Percentiles rank a stretch among this genome's conserved stretches.
Evolutionary conservation across 2,329 filamentous ascomycete genomes (phyloP).

Genomic region (Myriosclerotinia curreyana): DNA sequence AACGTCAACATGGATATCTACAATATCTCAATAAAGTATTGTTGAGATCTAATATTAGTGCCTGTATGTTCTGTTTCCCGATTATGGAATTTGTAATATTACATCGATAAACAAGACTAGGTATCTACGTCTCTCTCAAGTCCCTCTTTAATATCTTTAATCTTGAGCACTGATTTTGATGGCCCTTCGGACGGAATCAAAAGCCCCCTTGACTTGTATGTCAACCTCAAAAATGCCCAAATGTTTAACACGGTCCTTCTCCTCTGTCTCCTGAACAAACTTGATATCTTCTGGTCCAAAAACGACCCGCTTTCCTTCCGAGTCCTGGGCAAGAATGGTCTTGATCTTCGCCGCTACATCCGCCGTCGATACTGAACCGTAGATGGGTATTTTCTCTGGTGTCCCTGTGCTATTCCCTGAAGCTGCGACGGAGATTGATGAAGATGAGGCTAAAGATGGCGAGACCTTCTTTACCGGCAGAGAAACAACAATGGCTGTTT

Average conservation of each 20-base stretch:
- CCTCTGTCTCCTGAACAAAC: slow-evolving; percentile 45
- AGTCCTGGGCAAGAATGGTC: slow-evolving; percentile 48
- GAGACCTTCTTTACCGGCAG: slow-evolving; percentile 40
- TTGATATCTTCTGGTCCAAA: slow-evolving; percentile 49
- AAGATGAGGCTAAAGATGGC: slow-evolving; percentile 33
- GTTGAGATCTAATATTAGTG: background rate
- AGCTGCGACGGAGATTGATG: slow-evolving; percentile 37
- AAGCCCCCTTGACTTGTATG: slow-evolving; percentile 49
- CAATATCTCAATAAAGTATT: background rate
- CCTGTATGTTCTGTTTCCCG: background rate
- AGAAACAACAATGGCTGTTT: slow-evolving; percentile 36
- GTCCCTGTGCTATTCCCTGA: slow-evolving; percentile 37
- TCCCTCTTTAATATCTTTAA: slow-evolving; percentile 19
- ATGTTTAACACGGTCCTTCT: slow-evolving; percentile 48
- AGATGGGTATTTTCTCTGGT: slow-evolving; percentile 39
- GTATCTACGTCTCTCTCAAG: slow-evolving; percentile 1
- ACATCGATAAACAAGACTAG: slow-evolving; percentile 20
- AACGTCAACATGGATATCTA: background rate
- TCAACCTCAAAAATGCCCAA: slow-evolving; percentile 52
- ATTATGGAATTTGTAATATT: slow-evolving; percentile 23
- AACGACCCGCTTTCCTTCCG: slow-evolving; percentile 50
- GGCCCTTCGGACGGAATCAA: slow-evolving; percentile 42
- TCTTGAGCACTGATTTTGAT: slow-evolving; percentile 45
- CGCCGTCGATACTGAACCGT: slow-evolving; percentile 53
- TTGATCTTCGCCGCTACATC: slow-evolving; percentile 51